Evolutionary conservation across 805 yeast genomes (phyloP), one percentile per base, ranked within the genome.

Genomic region (Candida taoyuanica): DNA sequence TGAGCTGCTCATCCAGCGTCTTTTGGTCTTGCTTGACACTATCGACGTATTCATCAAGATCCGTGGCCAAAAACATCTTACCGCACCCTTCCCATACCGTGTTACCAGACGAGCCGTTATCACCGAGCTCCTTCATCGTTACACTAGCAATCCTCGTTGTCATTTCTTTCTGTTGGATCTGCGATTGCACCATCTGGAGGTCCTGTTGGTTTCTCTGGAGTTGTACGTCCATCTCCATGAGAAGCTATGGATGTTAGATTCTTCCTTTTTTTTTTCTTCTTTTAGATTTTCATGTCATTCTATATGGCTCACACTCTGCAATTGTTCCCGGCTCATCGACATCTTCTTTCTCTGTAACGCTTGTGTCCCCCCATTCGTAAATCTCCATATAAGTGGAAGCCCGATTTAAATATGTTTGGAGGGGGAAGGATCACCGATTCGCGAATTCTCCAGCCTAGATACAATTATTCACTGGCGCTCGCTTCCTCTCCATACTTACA

Each of bases 11-110:
- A 37, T 69, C 57, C 42, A 77, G 68, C 13, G 67, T 73, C 29
- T 61, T 59, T 46, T 74, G 74, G 47, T 85, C 86, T 17, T 60
- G 55, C 17, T 65, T 55, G 24, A 86, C 60, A 36, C 67, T 69
- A 11, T 57, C 52, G 32, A 71, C 58, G 59, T 85, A 84, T 4
- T 65, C 60, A 4, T 58, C 50, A 3, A 66, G 65, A 19, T 68
- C 66, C 5, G 68, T 68, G 17, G 55, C 32, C 8, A 82, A 62
- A 56, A 82, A 84, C 21, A 86, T 74, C 60, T 82, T 83, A 20
- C 97, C 97, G 25, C 85, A 74, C 5, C 94, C 85, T 55, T 85
- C 76, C 93, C 95, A 88, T 5, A 88, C 89, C 7, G 55, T 56
- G 8, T 74, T 71, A 16, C 65, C 65, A 8, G 64, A 68, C 1